These are phyloP conservation scores for Amoebophrya sp. DNA, from an alignment of 169 alveolate genomes.

Conservation along the genomic window DNA sequence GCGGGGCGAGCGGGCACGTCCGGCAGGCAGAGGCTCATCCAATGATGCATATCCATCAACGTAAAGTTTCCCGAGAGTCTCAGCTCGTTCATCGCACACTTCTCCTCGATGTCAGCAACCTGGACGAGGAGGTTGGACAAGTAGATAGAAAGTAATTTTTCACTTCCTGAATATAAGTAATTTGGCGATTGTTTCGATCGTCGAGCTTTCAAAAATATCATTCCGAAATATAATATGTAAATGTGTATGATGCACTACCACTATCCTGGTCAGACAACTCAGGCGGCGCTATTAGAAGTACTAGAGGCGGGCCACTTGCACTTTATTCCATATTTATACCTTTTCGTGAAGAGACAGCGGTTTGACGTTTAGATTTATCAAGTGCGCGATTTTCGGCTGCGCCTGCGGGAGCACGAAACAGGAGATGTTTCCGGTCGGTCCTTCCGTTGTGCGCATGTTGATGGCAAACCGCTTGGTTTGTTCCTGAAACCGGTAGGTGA, in stretches of 20 bases:
- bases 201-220: too few relatives aligned
- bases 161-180: too few relatives aligned
- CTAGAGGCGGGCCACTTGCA: too few relatives aligned
- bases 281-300: too few relatives aligned
- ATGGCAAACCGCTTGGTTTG: neutral
- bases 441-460: slow-evolving; percentile 25
- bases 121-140: neutral
- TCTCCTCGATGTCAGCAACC: slow-evolving; percentile 12
- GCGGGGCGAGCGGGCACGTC: neutral
- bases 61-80: neutral
- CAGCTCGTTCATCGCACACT: slow-evolving; percentile 17
- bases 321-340: too few relatives aligned
- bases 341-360: neutral
- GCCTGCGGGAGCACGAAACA: neutral
- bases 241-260: too few relatives aligned
- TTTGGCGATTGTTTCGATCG: too few relatives aligned
- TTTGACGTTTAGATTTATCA: neutral
- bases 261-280: too few relatives aligned
- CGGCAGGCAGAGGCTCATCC: neutral
- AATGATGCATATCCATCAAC: slow-evolving; percentile 6
- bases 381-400: neutral
- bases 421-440: neutral
- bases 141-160: too few relatives aligned
- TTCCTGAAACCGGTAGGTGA: neutral
- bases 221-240: too few relatives aligned